Conservation (phyloP, 176 grass and related monocot species). For the Cenchrus americanus region DNA sequence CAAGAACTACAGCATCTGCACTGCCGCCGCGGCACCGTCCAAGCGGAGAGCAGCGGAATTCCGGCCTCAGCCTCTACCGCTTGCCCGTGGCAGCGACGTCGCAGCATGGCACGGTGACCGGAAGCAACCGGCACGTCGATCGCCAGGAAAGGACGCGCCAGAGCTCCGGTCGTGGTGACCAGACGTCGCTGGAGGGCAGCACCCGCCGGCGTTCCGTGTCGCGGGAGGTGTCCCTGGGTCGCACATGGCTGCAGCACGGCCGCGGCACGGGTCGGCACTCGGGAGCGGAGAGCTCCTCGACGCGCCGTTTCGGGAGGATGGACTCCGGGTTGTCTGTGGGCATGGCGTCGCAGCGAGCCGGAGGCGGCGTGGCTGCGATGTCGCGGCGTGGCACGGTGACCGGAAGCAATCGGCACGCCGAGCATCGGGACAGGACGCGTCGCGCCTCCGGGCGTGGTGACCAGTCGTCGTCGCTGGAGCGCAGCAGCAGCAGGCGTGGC, state of each 20-base stretch:
- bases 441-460: not conserved
- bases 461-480: no score
- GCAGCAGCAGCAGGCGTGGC: not conserved
- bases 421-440: not conserved
- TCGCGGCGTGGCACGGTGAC: not conserved
- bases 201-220: not conserved
- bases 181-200: not conserved
- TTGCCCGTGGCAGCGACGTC: not conserved
- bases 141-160: not conserved
- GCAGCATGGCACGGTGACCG: not conserved
- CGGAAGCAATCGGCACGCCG: not conserved
- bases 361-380: not conserved
- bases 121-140: not conserved
- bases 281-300: not conserved
- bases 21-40: not conserved
- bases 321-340: not conserved
- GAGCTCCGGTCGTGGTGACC: not conserved
- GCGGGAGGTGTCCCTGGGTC: slow-evolving; percentile 3
- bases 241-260: not conserved
- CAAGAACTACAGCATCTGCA: slow-evolving; percentile 6
- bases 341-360: not conserved
- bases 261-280: not conserved
- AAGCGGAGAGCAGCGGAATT: not conserved
- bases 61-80: not conserved
- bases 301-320: not conserved